Evolutionary conservation across 345 rosid genomes (phyloP), one percentile per base, ranked within the genome.

Genomic region (Conringia planisiliqua): DNA sequence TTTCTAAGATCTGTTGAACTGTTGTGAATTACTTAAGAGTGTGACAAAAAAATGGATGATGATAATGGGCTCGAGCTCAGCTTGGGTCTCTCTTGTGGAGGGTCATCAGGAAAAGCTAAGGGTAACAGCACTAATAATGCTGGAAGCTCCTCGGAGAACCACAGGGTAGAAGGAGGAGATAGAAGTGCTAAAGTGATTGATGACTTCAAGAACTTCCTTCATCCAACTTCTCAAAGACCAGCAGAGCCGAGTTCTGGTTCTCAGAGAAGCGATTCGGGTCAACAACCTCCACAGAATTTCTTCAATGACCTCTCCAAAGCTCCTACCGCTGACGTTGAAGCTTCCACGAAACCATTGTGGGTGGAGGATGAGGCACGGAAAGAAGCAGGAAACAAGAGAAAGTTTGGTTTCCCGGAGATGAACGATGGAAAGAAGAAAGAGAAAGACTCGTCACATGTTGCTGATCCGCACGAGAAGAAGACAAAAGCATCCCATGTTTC

Each of bases 41-140:
- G 32, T 62, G 75, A 67, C 17, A 10, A 47, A 36, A 43, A 26
- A 33, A 92, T 95, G 98, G 98, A 90, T 42, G 96, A 92, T 35
- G 97, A 92, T 57, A 89, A 84, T 79, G 98, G 92, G 43, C 96
- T 92, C 52, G 97, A 92, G 83, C 97, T 95, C 62, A 89, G 99
- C 81, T 86, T 95, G 84, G 99, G 96, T 76, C 85, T 95, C 36
- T 88, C 94, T 72, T 90, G 83, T 82, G 97, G 97, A 76, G 91
- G 92, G 59, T 87, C 94, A 76, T 80, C 92, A 39, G 82, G 81
- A 17, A 91, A 88, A 79, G 79, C 82, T 42, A 95, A 89, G 83
- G 90, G 85, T 36, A 90, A 85, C 83, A 85, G 13, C 68, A 79
- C 80, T 68, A 87, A 85, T 38, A 87, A 88, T 78, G 83, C 32